Evolutionary conservation across 768 basidiomycete species (phyloP).

Genomic region (Psilocybe cubensis): DNA sequence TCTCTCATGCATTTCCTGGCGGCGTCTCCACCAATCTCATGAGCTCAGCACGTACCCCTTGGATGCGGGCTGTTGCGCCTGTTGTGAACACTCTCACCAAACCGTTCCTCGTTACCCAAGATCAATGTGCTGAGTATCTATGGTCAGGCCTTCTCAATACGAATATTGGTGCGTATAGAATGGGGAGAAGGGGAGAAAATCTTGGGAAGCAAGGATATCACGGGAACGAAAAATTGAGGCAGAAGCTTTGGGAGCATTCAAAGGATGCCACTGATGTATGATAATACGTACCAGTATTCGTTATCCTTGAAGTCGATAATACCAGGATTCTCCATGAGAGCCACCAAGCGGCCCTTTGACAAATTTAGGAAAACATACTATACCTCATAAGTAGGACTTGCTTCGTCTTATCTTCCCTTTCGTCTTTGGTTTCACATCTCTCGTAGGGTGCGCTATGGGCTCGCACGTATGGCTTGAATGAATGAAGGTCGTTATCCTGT

Average conservation of each 20-base stretch:
- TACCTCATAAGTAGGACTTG: too few species aligned
- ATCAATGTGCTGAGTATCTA: constrained; percentile 41
- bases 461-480: too few species aligned
- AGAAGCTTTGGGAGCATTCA: constrained; percentile 41
- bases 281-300: too few species aligned
- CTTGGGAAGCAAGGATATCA: constrained; percentile 37
- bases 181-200: constrained; percentile 38
- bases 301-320: too few species aligned
- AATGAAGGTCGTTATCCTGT: too few species aligned
- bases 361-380: too few species aligned
- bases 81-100: constrained; percentile 23
- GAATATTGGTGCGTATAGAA: constrained; percentile 26
- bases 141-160: constrained; percentile 33
- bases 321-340: too few species aligned
- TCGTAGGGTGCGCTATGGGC: too few species aligned
- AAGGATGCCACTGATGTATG: constrained; percentile 7
- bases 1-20: constrained; percentile 42
- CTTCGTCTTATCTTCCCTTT: too few species aligned
- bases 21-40: constrained; percentile 37
- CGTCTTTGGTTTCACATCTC: too few species aligned
- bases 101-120: constrained; percentile 26
- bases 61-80: constrained; percentile 22
- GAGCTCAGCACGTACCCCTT: constrained; percentile 26
- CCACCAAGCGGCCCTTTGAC: too few species aligned
- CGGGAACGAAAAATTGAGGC: constrained; percentile 38